Evolutionary conservation across 768 basidiomycete genomes (phyloP).

Genomic region (Suillus paluster): DNA sequence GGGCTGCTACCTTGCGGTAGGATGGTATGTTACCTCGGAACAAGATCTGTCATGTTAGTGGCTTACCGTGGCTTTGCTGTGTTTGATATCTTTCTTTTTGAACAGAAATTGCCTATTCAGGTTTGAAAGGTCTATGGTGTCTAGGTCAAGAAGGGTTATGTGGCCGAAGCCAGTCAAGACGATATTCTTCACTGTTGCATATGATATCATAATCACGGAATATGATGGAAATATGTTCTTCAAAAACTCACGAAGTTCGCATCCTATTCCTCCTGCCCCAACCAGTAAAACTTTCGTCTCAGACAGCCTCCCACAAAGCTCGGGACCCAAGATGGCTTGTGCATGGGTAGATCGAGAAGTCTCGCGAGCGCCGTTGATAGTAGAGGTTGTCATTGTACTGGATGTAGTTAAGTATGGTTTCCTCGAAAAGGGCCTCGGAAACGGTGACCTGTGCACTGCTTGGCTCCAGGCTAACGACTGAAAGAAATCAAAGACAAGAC

Average conservation of each 20-base stretch:
- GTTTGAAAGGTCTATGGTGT: conserved; percentile 98
- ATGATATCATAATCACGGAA: neutral
- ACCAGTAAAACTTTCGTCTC: conserved; percentile 82
- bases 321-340: conserved; percentile 77
- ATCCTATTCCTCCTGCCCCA: conserved; percentile 97
- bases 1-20: conserved; percentile 69
- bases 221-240: neutral
- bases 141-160: conserved; percentile 92
- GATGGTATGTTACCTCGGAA: neutral
- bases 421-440: neutral
- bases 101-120: conserved; percentile 97
- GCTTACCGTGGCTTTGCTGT: conserved; percentile 89
- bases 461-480: neutral
- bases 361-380: conserved; percentile 16
- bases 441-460: neutral
- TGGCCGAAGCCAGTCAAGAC: conserved; percentile 91
- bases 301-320: conserved; percentile 63
- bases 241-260: conserved; percentile 77
- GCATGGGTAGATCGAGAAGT: conserved; percentile 60
- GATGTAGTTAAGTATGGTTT: neutral
- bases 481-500: conserved; percentile 7
- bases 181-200: conserved; percentile 84
- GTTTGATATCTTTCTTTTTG: conserved; percentile 95
- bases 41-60: neutral
- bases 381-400: conserved; percentile 6